phyloP scores from a whole-genome alignment of 192 early-diverging fungal species.

The Coemansia sp. region DNA sequence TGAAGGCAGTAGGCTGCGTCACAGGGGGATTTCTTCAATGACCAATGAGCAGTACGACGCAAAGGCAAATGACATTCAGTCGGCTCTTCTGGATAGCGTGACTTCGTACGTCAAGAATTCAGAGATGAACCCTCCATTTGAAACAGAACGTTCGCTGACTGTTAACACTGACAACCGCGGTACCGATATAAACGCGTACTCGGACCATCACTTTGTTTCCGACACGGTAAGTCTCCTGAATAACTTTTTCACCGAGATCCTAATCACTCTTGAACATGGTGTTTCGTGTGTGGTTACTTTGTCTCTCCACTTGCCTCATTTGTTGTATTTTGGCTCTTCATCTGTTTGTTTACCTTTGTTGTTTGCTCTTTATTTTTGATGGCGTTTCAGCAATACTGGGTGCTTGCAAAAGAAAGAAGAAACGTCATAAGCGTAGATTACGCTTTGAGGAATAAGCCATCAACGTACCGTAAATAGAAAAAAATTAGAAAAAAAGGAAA shows the following conservation, averaged over 20 bases:
- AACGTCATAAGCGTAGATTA: background rate
- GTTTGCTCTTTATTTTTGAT: too few species aligned
- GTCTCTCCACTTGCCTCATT: background rate
- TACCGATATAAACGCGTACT: conserved; percentile 2
- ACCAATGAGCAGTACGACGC: conserved; percentile 40
- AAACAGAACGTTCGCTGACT: background rate
- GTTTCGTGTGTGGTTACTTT: background rate
- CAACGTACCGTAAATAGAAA: background rate
- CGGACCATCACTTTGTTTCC: conserved; percentile 16
- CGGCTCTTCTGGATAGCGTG: conserved; percentile 19
- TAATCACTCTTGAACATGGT: background rate
- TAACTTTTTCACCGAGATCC: background rate
- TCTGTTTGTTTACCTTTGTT: background rate
- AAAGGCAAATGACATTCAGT: conserved; percentile 25
- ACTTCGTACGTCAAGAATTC: conserved; percentile 19
- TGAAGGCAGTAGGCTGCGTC: conserved; percentile 32
- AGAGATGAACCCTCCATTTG: conserved; percentile 14
- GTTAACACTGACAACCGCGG: background rate
- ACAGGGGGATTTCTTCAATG: conserved; percentile 27
- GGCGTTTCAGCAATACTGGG: too few species aligned
- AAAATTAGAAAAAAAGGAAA: background rate
- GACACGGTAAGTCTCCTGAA: conserved; percentile 32
- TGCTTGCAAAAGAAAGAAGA: too few species aligned
- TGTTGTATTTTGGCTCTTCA: background rate
- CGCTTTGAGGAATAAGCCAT: background rate